Evolutionary conservation across 2,329 filamentous ascomycete genomes (phyloP).

Genomic region (Fusarium pseudoanthophilum): DNA sequence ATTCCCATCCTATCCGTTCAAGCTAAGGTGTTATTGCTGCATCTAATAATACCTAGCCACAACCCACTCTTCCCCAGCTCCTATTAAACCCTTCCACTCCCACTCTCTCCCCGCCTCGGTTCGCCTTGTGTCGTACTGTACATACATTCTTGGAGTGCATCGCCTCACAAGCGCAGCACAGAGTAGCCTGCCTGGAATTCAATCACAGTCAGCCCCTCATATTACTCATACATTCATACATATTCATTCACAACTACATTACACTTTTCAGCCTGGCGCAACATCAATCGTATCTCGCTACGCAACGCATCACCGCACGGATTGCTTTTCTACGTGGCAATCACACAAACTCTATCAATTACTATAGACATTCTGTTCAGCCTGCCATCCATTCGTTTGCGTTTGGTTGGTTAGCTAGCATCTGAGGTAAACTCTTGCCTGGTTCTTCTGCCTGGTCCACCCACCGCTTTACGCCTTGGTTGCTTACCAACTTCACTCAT

Average conservation of each 20-base stretch:
- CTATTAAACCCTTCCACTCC: slow-evolving; percentile 30
- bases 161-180: slow-evolving; percentile 31
- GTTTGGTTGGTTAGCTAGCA: slow-evolving; percentile 37
- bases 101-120: slow-evolving; percentile 14
- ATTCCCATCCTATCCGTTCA: background rate
- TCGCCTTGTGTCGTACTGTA: slow-evolving; percentile 6
- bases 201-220: slow-evolving; percentile 21
- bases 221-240: slow-evolving; percentile 30
- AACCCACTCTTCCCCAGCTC: slow-evolving; percentile 36
- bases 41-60: slow-evolving; percentile 26
- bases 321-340: slow-evolving; percentile 33
- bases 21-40: slow-evolving; percentile 12
- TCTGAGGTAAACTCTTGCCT: slow-evolving; percentile 41
- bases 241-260: slow-evolving; percentile 20
- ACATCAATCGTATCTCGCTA: slow-evolving; percentile 32
- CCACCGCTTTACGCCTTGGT: slow-evolving; percentile 29
- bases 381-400: slow-evolving; percentile 28
- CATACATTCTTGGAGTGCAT: slow-evolving; percentile 21
- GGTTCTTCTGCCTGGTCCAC: slow-evolving; percentile 29
- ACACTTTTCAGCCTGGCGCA: slow-evolving; percentile 37
- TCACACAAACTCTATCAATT: slow-evolving; percentile 20
- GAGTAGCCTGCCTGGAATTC: slow-evolving; percentile 10
- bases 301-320: slow-evolving; percentile 26
- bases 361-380: slow-evolving; percentile 13
- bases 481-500: slow-evolving; percentile 46